Evolutionary conservation across 805 yeast species (phyloP), one percentile per base, ranked within the genome.

Genomic region (Teunomyces barrocoloradensis): DNA sequence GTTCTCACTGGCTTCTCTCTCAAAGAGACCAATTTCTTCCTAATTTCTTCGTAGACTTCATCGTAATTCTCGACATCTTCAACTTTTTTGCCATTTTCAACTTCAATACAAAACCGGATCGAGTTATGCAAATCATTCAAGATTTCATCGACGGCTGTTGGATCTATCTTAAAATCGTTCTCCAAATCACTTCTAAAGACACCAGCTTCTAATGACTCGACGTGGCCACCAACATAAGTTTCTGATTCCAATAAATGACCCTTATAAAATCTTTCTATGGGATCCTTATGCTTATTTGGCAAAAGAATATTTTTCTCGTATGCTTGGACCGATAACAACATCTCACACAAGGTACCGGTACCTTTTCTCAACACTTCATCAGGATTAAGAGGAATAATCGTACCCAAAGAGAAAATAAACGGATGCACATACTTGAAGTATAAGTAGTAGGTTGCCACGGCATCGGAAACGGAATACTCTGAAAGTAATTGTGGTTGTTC

Each of bases 211-310:
- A 95, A 69, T 6, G 97, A 88, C 66, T 95, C 98, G 18, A 94
- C 99, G 57, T 94, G 99, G 1, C 99, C 99, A 49, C 99, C 99
- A 23, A 94, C 98, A 62, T 94, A 94, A 0, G 99, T 94, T 66
- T 94, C 99, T 1, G 96, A 85, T 59, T 92, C 97, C 36, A 94
- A 65, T 46, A 94, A 67, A 68, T 94, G 99, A 2, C 98, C 99
- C 54, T 94, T 87, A 65, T 89, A 92, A 62, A 92, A 94, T 57
- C 97, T 73, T 64, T 92, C 98, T n/a, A 86, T 77, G 1, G 98
- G 96, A 52, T 94, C 99, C 5, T 83, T 78, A 59, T 95, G 95
- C 67, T 94, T 94, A 64, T 92, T 95, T 2, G 99, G 99, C 34
- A 94, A 74, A 12, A 94, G 56, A 48, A 95, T 91, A 30, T 77